phyloP scores from a whole-genome alignment of 192 early-diverging fungal species.

The Podila epicladia region DNA sequence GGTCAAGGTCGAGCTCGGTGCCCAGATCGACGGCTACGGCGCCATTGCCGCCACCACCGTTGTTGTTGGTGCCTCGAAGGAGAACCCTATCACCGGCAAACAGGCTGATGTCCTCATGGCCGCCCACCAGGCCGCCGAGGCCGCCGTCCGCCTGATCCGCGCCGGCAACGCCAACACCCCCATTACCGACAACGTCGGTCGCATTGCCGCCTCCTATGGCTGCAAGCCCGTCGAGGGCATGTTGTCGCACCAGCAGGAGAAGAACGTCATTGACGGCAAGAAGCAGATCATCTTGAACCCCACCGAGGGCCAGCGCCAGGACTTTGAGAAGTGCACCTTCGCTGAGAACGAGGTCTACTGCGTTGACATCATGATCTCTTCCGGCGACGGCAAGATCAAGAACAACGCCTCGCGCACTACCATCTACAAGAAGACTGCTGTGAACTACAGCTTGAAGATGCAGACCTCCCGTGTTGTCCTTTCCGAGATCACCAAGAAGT shows the following conservation, averaged over 20 bases:
- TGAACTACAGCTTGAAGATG: conserved; percentile 88
- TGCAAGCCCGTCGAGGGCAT: conserved; percentile 94
- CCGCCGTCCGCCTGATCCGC: conserved; percentile 85
- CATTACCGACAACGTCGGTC: conserved; percentile 83
- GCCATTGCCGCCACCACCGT: conserved; percentile 84
- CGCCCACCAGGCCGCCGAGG: conserved; percentile 86
- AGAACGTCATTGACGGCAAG: conserved; percentile 89
- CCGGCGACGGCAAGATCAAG: conserved; percentile 89
- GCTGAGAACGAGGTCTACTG: conserved; percentile 93
- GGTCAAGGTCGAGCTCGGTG: conserved; percentile 90
- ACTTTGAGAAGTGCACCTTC: conserved; percentile 74
- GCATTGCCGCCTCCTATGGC: conserved; percentile 82
- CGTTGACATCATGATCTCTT: conserved; percentile 88
- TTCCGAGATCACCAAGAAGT: conserved; percentile 79
- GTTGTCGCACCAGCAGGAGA: conserved; percentile 87
- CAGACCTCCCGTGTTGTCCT: conserved; percentile 80
- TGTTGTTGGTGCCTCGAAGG: conserved; percentile 84
- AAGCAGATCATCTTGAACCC: conserved; percentile 96
- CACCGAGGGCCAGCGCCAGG: conserved; percentile 75
- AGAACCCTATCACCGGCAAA: conserved; percentile 80
- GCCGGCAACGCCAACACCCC: conserved; percentile 76
- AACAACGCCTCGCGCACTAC: conserved; percentile 79
- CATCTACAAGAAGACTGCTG: conserved; percentile 89
- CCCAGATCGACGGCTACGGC: conserved; percentile 93
- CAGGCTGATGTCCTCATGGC: conserved; percentile 90